phyloP scores from a whole-genome alignment of 2,329 filamentous ascomycete species.

The Aspergillus clavatus region DNA sequence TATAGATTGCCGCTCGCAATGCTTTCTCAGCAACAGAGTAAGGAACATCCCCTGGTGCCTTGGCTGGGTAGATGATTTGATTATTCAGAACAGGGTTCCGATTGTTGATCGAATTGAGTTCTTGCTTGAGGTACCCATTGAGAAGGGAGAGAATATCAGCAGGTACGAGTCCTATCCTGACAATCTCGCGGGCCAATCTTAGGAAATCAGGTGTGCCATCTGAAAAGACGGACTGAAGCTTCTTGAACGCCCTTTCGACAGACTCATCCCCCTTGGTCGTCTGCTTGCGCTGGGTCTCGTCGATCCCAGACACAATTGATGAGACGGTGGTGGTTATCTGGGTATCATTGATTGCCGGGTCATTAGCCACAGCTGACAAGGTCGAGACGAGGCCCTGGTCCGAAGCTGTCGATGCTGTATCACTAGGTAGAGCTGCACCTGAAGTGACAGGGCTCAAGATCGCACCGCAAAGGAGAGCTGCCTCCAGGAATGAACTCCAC shows the following conservation, averaged over 20 bases:
- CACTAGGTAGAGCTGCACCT: not conserved
- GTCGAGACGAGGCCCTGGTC: constrained; percentile 1
- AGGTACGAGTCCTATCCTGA: constrained; percentile 13
- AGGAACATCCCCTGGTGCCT: constrained; percentile 40
- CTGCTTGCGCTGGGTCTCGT: not conserved
- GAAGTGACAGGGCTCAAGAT: not conserved
- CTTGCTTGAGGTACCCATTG: constrained; percentile 12
- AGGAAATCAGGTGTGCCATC: constrained; percentile 2
- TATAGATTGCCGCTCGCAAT: constrained; percentile 50
- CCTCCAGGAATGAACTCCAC: not conserved
- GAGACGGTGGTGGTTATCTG: not conserved
- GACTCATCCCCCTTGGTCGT: not conserved
- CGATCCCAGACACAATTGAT: not conserved
- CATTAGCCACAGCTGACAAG: not conserved
- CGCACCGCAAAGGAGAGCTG: not conserved
- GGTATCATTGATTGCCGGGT: not conserved
- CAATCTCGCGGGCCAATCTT: constrained; percentile 4
- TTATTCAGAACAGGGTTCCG: constrained; percentile 5
- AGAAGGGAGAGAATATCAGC: constrained; percentile 11
- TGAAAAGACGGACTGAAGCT: constrained; percentile 3
- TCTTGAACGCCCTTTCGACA: constrained; percentile 1
- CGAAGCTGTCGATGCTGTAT: not conserved
- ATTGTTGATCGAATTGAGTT: constrained; percentile 16
- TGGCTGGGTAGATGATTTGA: constrained; percentile 13
- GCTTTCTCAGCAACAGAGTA: constrained; percentile 46